Conservation (phyloP, 2,329 filamentous ascomycete genomes). For the Fusarium luffae region DNA sequence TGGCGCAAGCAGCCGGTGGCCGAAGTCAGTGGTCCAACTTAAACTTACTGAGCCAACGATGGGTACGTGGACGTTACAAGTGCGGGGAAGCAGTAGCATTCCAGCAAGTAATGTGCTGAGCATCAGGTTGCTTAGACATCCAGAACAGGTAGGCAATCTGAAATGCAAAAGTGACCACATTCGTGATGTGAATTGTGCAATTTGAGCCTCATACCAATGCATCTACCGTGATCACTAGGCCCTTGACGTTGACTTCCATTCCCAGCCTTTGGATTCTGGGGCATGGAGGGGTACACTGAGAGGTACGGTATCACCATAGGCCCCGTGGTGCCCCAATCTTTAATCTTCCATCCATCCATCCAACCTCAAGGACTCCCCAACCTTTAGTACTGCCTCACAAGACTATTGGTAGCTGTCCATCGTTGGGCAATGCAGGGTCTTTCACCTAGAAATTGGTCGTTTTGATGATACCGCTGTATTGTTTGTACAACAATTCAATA, state of each 20-base stretch:
- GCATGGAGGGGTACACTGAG: slow-evolving; percentile 2
- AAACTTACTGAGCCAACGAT: neutral
- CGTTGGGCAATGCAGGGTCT: slow-evolving; percentile 1
- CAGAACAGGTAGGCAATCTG: neutral
- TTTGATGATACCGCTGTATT: neutral
- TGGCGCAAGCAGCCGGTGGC: slow-evolving; percentile 46
- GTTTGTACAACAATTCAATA: neutral
- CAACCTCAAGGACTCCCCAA: neutral
- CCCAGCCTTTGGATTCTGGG: neutral
- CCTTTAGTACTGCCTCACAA: neutral
- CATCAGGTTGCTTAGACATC: neutral
- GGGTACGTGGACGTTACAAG: slow-evolving; percentile 4
- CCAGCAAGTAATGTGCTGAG: neutral
- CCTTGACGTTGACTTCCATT: neutral
- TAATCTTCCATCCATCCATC: neutral
- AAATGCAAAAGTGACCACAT: neutral
- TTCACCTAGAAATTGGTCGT: neutral
- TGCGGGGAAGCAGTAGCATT: slow-evolving; percentile 22
- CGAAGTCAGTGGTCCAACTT: slow-evolving; percentile 38
- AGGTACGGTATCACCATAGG: neutral
- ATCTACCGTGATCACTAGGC: slow-evolving; percentile 17
- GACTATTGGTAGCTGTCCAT: neutral
- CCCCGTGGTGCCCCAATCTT: neutral
- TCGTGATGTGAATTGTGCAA: slow-evolving; percentile 4
- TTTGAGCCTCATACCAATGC: slow-evolving; percentile 9